Base-by-base conservation (phyloP, 2,329 filamentous ascomycete genomes). In the Sporothrix brasiliensis region DNA sequence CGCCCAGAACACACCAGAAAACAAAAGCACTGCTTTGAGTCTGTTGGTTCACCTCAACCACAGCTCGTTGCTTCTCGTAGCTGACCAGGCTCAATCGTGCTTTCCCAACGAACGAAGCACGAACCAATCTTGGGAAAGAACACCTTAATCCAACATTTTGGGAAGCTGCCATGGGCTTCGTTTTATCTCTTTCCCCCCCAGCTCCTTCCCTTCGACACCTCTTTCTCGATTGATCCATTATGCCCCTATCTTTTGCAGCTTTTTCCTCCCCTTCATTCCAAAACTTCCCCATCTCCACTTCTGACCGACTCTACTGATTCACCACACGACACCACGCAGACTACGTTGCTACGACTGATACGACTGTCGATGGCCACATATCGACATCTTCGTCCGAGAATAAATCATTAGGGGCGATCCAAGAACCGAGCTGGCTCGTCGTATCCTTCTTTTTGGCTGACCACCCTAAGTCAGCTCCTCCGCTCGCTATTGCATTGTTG, bases 261-360 rank as follows among this genome's bases (percentile, higher is more conserved):
- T 2, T 52, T 21, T 24, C 60, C 47, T 24, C 47, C 44, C 44
- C 41, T 21, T 50, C 67, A 50, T 14, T 34, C 24, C 9, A 53
- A 53, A 47, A 54, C 11, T 30, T 39, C 11, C 24, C 7, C 16
- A 49, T 58, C 53, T 60, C 67, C 67, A 68, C 67, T 50, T 39
- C 54, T 47, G 54, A 49, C 60, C 39, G 53, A 24, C 60, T 61
- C 68, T 67, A 70, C 50, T 70, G 69, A 70, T 66, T 70, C 69
- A 70, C 69, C 44, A 21, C 21, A 49, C 60, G 39, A 27, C 39
- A 16, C 39, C 34, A 41, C 56, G 4, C 34, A 13, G 19, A 58
- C 27, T 34, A 34, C 34, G 34, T 34, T 34, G 7, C 6, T 7
- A 1, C 34, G 34, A 34, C 34, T 34, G 34, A 34, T 34, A 34